Conservation (phyloP, 495 filamentous ascomycete genomes). For the Talaromyces wortmannii region DNA sequence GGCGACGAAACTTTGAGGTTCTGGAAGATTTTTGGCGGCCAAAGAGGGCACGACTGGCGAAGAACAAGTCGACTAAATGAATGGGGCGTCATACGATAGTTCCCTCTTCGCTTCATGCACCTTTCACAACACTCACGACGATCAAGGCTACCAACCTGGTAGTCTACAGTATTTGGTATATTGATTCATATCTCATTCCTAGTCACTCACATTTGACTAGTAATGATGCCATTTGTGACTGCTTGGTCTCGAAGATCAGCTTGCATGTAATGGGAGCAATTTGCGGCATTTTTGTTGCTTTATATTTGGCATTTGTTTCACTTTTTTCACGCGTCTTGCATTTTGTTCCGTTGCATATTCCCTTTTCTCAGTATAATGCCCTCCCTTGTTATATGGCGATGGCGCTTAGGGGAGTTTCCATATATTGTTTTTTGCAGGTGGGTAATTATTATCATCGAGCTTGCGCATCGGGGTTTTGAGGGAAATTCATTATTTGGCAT, state of each 20-base stretch:
- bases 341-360: background rate
- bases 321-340: background rate
- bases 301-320: background rate
- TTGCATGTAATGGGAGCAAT: background rate
- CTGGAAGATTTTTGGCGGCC: slow-evolving; percentile 87
- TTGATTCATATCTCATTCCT: background rate
- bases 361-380: background rate
- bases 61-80: slow-evolving; percentile 54
- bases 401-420: background rate
- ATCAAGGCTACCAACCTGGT: no score
- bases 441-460: background rate
- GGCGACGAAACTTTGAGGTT: slow-evolving; percentile 94
- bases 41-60: slow-evolving; percentile 44
- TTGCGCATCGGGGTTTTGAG: background rate
- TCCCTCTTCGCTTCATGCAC: background rate
- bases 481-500: background rate
- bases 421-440: background rate
- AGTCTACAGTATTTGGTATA: background rate
- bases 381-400: background rate
- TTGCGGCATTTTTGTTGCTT: background rate
- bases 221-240: no score
- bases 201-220: no score
- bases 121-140: background rate
- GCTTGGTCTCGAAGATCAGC: background rate
- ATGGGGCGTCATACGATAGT: slow-evolving; percentile 66